Evolutionary conservation across 2,329 filamentous ascomycete genomes (phyloP), one percentile per base, ranked within the genome.

Genomic region (Alternaria ethzedia): DNA sequence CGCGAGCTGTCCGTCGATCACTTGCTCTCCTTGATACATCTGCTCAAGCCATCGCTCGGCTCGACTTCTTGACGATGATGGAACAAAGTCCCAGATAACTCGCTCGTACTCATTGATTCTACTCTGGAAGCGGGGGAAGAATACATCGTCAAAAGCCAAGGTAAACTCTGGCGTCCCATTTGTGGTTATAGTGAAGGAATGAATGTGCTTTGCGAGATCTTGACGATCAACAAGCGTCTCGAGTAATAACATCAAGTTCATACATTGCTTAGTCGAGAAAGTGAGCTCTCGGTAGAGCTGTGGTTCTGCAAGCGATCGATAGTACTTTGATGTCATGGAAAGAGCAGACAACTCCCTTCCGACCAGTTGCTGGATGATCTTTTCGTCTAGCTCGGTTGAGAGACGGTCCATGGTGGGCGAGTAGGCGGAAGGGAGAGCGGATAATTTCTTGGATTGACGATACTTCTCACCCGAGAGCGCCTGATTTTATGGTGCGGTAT

Each of bases 371-470:
- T 17, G 36, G 36, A 41, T 11, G 0, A 41, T 41, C 8, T 41
- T 41, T 11, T 17, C 36, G 36, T 17, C 36, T 3, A 41, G 8
- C n/a, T 41, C 36, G 15, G 36, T 41, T 2, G 36, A 17, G 15
- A 41, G 36, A 41, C 36, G 36, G 9, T 41, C 36, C n/a, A 41
- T 41, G 1, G 0, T 41, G 36, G n/a, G 36, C 5, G 36, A 41
- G n/a, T 0, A 41, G 6, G 9, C 8, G 8, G 0, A 4, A 3
- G 15, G 0, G 0, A 6, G 4, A 41, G 36, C 15, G 0, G 2
- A 0, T 0, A 4, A 10, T 3, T 17, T 10, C 8, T 41, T 41
- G 36, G n/a, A 1, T 36, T 2, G 15, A n/a, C n/a, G 32, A n/a
- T 41, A n/a, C 2, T 41, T 41, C 32, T 10, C 32, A 41, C 32